Conservation (phyloP, 805 yeast genomes). For the Wickerhamomyces bisporus region DNA sequence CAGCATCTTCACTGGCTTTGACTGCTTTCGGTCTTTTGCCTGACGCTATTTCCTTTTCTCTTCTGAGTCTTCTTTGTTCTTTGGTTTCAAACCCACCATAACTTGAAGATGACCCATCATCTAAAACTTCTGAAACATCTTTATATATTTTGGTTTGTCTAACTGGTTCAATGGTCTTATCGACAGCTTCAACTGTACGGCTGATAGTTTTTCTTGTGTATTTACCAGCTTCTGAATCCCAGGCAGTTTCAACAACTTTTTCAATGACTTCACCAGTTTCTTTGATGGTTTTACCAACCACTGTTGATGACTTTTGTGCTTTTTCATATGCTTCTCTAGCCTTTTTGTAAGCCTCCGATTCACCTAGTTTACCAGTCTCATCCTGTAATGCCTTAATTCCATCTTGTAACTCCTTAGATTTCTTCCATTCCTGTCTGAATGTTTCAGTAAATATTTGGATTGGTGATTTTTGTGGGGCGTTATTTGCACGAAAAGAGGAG, state of each 20-base stretch:
- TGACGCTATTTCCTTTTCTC: constrained; percentile 54
- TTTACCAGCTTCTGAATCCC: constrained; percentile 93
- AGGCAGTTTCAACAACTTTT: constrained; percentile 80
- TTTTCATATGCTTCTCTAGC: constrained; percentile 89
- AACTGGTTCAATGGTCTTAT: constrained; percentile 87
- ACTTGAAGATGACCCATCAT: constrained; percentile 81
- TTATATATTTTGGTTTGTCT: constrained; percentile 86
- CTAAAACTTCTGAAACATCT: constrained; percentile 82
- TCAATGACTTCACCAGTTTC: constrained; percentile 95
- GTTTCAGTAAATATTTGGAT: constrained; percentile 91
- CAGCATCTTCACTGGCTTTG: constrained; percentile 76
- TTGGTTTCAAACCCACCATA: constrained; percentile 91
- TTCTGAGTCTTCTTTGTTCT: constrained; percentile 70
- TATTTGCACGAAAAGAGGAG: constrained; percentile 10
- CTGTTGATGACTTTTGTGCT: constrained; percentile 71
- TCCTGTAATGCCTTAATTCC: constrained; percentile 92
- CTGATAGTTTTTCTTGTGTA: constrained; percentile 84
- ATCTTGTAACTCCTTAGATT: constrained; percentile 82
- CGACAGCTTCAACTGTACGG: constrained; percentile 79
- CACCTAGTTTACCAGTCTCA: constrained; percentile 92
- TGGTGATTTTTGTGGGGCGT: constrained; percentile 58
- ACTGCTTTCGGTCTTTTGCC: constrained; percentile 65
- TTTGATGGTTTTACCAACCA: constrained; percentile 66
- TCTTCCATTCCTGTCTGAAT: constrained; percentile 85
- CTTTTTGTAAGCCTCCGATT: constrained; percentile 85